Conservation (phyloP, 2,329 filamentous ascomycete genomes). For the Pseudocercospora fijiensis region DNA sequence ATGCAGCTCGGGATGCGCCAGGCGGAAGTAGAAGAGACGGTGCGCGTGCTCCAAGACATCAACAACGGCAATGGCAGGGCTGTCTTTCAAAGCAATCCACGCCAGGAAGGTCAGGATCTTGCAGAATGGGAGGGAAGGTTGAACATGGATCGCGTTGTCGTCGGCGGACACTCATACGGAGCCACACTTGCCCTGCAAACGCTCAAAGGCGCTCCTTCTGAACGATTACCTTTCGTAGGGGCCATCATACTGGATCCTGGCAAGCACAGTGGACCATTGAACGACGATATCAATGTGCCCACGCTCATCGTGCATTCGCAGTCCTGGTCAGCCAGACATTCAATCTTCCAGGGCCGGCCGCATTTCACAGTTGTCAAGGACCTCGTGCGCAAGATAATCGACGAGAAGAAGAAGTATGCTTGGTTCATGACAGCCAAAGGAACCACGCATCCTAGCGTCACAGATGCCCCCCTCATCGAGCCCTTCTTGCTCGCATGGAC, state of each 20-base stretch:
- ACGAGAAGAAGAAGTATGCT: slow-evolving; percentile 44
- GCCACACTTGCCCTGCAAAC: slow-evolving; percentile 63
- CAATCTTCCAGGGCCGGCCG: slow-evolving; percentile 61
- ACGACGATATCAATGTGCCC: slow-evolving; percentile 59
- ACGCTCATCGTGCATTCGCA: slow-evolving; percentile 63
- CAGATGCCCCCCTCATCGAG: slow-evolving; percentile 65
- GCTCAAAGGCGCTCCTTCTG: slow-evolving; percentile 51
- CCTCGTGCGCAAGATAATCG: slow-evolving; percentile 50
- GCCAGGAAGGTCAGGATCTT: slow-evolving; percentile 50
- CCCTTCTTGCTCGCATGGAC: slow-evolving; percentile 61
- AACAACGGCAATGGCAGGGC: slow-evolving; percentile 41
- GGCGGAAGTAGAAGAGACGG: slow-evolving; percentile 48
- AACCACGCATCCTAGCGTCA: slow-evolving; percentile 60
- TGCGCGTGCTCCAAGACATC: slow-evolving; percentile 43
- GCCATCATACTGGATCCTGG: slow-evolving; percentile 66
- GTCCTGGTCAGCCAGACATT: slow-evolving; percentile 60
- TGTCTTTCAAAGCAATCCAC: slow-evolving; percentile 48
- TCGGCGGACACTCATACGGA: slow-evolving; percentile 66
- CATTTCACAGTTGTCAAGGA: slow-evolving; percentile 64
- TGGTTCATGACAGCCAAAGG: slow-evolving; percentile 48
- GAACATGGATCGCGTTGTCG: slow-evolving; percentile 55
- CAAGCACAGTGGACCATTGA: slow-evolving; percentile 62
- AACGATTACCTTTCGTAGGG: slow-evolving; percentile 52
- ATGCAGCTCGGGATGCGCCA: slow-evolving; percentile 47
- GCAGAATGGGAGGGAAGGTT: slow-evolving; percentile 55